Conservation (phyloP, 176 grass and related monocot genomes). For the Musa schizocarpa region DNA sequence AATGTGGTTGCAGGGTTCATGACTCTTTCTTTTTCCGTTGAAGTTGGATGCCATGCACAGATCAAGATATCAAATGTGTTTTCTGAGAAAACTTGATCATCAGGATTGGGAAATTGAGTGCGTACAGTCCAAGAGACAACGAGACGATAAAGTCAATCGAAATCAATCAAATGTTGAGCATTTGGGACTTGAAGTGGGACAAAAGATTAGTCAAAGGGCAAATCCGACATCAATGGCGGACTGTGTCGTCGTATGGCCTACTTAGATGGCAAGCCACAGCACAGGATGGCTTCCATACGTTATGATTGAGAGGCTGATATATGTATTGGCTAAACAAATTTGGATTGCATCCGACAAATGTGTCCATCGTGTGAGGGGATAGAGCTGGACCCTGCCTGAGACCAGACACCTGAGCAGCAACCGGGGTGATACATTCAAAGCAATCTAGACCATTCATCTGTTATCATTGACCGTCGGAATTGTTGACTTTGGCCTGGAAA, state of each 20-base stretch:
- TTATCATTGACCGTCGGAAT: not conserved
- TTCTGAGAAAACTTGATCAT: too few relatives aligned
- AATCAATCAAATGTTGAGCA: not conserved
- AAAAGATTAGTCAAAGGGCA: slow-evolving; percentile 7
- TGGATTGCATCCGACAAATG: not conserved
- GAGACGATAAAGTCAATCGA: not conserved
- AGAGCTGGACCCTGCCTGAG: not conserved
- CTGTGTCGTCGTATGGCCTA: not conserved
- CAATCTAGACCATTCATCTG: not conserved
- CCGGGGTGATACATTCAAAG: not conserved
- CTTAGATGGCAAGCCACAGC: not conserved
- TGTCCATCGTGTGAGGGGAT: not conserved
- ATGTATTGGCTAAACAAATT: not conserved
- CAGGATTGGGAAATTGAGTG: too few relatives aligned
- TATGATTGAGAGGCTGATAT: not conserved
- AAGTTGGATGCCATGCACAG: too few relatives aligned
- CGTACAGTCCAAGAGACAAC: too few relatives aligned
- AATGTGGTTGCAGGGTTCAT: too few relatives aligned
- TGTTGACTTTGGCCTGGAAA: not conserved
- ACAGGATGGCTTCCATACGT: not conserved
- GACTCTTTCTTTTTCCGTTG: too few relatives aligned
- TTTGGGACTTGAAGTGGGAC: not conserved
- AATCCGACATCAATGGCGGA: not conserved
- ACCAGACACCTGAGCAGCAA: not conserved
- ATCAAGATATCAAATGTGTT: too few relatives aligned